Base-by-base conservation (phyloP, 495 filamentous ascomycete species). In the Aspergillus sclerotiicarbonarius region DNA sequence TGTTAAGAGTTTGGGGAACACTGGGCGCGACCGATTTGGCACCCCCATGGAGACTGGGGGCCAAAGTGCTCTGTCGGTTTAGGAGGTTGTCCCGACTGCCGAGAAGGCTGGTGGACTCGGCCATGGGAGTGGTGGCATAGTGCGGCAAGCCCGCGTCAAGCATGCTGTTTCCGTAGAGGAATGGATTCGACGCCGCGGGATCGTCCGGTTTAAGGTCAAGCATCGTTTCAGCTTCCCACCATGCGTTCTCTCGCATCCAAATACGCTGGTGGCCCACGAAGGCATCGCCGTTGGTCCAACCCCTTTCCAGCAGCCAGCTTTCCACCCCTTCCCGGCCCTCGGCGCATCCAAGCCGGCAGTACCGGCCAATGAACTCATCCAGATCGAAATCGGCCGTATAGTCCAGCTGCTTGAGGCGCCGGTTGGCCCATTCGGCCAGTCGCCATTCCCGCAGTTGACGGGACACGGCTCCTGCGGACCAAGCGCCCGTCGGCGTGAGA, bases 151-250 rank as follows among this genome's bases (percentile, higher is more conserved):
- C 63, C 13, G 64, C 37, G 33, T 77, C 75, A 19, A 75, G 67
- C 62, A 72, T 64, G 21, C 56, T 58, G 41, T 62, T 68, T 4
- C 69, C 68, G 53, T 70, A 73, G 58, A 68, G 66, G 57, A 74
- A 68, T 45, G 72, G 61, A 53, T 72, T 64, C 33, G 61, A n/a
- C 12, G 51, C 12, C 13, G 69, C 62, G 15, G 53, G 58, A 10
- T 76, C 74, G n/a, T 76, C 74, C 0, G 89, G 86, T 70, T 95
- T 96, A 56, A 97, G 72, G 67, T 98, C 94, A 29, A 98, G 85
- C 90, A 96, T 96, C 57, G 84, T 89, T 72, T 98, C 94, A 10
- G 92, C 92, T 71, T 98, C 95, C 92, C 94, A 96, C 94, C 94
- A 98, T 9, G 91, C 86, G 49, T 77, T 84, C 68, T 98, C 94